Base-by-base conservation (phyloP, 139 green algal genomes). In the Micromonas commoda region DNA sequence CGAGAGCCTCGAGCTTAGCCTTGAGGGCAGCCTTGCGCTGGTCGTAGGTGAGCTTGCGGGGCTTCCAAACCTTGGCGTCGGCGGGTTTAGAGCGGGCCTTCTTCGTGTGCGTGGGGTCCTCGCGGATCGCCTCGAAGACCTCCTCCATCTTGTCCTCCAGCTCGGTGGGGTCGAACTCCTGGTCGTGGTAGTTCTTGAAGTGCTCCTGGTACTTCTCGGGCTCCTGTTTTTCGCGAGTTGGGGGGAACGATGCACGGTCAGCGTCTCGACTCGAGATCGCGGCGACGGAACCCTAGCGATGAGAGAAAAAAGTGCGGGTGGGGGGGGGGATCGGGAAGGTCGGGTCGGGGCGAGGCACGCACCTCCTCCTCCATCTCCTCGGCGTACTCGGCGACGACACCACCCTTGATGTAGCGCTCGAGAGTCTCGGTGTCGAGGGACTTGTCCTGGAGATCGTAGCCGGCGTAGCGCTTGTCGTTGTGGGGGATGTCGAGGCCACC, bases 381-480 rank as follows among this genome's bases (percentile, higher is more conserved):
- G 94, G 98, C 98, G 92, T 99, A 99, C 87, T 98, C 95, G 2
- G 86, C 86, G 26, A 99, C 92, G 77, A 98, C 92, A 68, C 93
- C 90, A 70, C 94, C 94, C 76, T 91, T 82, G 73, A 87, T 86
- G 77, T 87, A 87, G 32, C 76, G 51, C 33, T 81, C 61, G 66
- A 85, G 66, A 31, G 88, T 84, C 82, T 99, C 95, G 20, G 92
- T 74, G 78, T 99, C 95, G 39, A 96, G 86, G 80, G 88, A 87
- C 90, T 98, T 98, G 86, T 75, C 80, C 34, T 95, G 89, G 13
- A 73, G 70, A 81, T 92, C 87, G 81, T 96, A 99, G 57, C 95
- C 95, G 45, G 96, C 91, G 85, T 97, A 96, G 71, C 95, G 90
- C 92, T 99, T 99, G 80, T 99, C 94, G 81, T 90, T 96, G 92